Evolutionary conservation across 1,284 basidiomycete species (phyloP).

Genomic region (Porodaedalea pini): DNA sequence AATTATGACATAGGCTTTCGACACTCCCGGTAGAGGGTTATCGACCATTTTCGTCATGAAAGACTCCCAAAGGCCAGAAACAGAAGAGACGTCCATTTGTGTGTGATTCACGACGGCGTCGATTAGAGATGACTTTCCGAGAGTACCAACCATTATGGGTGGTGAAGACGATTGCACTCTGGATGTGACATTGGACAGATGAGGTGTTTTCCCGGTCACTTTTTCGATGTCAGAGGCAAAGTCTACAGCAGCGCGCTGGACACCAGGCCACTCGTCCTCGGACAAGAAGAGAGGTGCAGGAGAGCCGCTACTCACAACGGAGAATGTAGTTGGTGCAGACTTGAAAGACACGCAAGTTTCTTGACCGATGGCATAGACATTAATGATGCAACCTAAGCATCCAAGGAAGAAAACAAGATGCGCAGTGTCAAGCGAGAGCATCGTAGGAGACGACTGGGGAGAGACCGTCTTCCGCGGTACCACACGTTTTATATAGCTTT

Average conservation of each 20-base stretch:
- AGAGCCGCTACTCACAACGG: constrained; percentile 42
- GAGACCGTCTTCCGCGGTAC: not conserved
- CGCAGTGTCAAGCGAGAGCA: not conserved
- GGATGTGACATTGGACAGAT: constrained; percentile 30
- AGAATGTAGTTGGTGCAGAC: constrained; percentile 31
- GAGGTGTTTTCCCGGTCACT: constrained; percentile 52
- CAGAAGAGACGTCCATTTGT: constrained; percentile 49
- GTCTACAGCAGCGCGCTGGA: constrained; percentile 58
- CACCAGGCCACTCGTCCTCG: constrained; percentile 58
- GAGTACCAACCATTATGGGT: constrained; percentile 58
- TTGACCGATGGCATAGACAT: constrained; percentile 34
- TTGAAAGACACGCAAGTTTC: constrained; percentile 32
- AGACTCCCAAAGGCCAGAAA: constrained; percentile 64
- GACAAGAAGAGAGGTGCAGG: constrained; percentile 51
- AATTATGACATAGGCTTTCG: constrained; percentile 61
- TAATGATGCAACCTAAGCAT: not conserved
- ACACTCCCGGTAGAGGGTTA: constrained; percentile 55
- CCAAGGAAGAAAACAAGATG: not conserved
- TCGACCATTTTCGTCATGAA: constrained; percentile 51
- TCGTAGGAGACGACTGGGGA: not conserved
- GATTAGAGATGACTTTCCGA: constrained; percentile 60
- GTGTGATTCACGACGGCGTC: constrained; percentile 49
- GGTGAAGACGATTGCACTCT: constrained; percentile 30
- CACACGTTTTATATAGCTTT: not conserved
- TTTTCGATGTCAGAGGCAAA: constrained; percentile 59